These are phyloP conservation scores for Myotisia sp. DNA, from an alignment of 2,329 filamentous ascomycete genomes.

Conservation along the genomic window DNA sequence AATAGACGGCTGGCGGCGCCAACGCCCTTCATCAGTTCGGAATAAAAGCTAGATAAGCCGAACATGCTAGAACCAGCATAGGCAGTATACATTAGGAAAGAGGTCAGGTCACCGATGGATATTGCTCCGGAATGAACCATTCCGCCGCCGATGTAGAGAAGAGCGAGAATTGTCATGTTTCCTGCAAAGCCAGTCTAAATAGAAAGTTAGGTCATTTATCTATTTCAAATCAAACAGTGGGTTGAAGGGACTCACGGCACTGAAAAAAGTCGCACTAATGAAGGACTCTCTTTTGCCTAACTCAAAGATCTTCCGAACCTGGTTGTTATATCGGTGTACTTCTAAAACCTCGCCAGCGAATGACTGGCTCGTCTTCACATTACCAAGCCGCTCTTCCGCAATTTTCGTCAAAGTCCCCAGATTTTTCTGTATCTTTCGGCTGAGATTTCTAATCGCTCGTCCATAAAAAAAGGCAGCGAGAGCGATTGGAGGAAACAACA, in stretches of 20 bases:
- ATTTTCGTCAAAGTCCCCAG: slow-evolving; percentile 89
- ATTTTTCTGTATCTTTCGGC: slow-evolving; percentile 85
- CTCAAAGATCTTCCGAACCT: slow-evolving; percentile 81
- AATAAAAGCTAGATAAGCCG: slow-evolving; percentile 89
- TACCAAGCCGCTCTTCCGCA: slow-evolving; percentile 91
- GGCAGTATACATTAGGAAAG: slow-evolving; percentile 96
- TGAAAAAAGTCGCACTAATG: slow-evolving; percentile 83
- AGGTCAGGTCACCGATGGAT: slow-evolving; percentile 81
- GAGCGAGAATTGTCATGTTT: slow-evolving; percentile 86
- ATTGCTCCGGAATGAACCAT: slow-evolving; percentile 80
- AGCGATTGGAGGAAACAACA: slow-evolving; percentile 84
- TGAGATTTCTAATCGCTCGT: slow-evolving; percentile 72
- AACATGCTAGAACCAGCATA: slow-evolving; percentile 78
- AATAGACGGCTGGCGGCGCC: slow-evolving; percentile 93
- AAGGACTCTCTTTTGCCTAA: slow-evolving; percentile 77
- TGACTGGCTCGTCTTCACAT: slow-evolving; percentile 90
- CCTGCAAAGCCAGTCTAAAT: slow-evolving; percentile 74
- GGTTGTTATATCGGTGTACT: slow-evolving; percentile 76
- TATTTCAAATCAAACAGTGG: not conserved
- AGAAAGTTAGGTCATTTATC: not conserved
- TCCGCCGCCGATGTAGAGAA: slow-evolving; percentile 78
- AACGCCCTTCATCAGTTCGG: slow-evolving; percentile 96
- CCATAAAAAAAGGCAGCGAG: slow-evolving; percentile 87
- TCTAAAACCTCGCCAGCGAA: slow-evolving; percentile 90
- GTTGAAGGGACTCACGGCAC: slow-evolving; percentile 30